These are phyloP conservation scores for Albatrellus ellisii DNA, from an alignment of 768 basidiomycete species.

Conservation along the genomic window DNA sequence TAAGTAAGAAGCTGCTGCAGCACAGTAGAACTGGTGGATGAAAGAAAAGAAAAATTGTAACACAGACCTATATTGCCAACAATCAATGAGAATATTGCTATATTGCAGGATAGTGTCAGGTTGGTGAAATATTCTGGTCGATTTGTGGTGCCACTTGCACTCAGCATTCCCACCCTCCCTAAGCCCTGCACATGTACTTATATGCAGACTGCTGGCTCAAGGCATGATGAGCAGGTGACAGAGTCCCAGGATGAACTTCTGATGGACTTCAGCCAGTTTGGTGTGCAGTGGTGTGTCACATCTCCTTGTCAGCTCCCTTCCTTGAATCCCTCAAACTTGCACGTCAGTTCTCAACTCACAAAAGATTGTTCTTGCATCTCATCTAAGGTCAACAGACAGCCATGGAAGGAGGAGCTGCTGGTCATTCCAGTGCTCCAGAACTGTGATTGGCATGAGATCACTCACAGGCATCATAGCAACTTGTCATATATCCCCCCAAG, in stretches of 20 bases:
- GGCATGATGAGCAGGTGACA: slow-evolving; percentile 47
- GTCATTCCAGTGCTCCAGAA: slow-evolving; percentile 82
- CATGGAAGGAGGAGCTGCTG: slow-evolving; percentile 43
- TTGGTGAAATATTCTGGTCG: too few species aligned
- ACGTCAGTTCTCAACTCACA: slow-evolving; percentile 75
- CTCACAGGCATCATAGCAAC: slow-evolving; percentile 43
- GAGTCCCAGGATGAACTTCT: slow-evolving; percentile 51
- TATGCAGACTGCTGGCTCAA: slow-evolving; percentile 35
- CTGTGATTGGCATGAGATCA: slow-evolving; percentile 78
- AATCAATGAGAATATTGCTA: too few species aligned
- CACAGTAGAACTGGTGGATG: too few species aligned
- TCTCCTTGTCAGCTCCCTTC: slow-evolving; percentile 6
- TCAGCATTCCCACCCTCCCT: slow-evolving; percentile 36
- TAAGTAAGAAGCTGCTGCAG: too few species aligned
- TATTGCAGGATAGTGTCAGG: too few species aligned
- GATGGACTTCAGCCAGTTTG: slow-evolving; percentile 56
- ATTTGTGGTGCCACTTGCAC: slow-evolving; percentile 47
- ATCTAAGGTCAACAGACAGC: slow-evolving; percentile 29
- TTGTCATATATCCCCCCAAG: slow-evolving; percentile 48
- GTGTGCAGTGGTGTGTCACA: slow-evolving; percentile 87
- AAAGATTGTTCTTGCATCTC: slow-evolving; percentile 24
- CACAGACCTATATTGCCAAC: too few species aligned
- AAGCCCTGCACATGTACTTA: slow-evolving; percentile 17
- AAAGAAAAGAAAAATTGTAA: too few species aligned
- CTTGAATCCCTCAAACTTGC: slow-evolving; percentile 18